These are phyloP conservation scores for Thalia dealbata DNA, from an alignment of 176 grass and related monocot genomes.

Conservation along the genomic window DNA sequence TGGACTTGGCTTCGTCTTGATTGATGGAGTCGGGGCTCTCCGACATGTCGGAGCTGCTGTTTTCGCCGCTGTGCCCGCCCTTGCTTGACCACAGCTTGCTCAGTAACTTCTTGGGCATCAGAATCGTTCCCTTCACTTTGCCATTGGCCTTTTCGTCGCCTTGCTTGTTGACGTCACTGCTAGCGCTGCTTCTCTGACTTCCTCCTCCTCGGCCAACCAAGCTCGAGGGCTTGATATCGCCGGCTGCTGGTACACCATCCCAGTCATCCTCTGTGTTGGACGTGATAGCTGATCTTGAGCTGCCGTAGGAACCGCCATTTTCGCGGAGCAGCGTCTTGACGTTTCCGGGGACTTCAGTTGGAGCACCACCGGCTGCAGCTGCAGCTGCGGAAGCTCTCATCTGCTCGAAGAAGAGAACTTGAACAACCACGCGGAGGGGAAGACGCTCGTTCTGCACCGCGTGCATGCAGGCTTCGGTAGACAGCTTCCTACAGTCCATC, in stretches of 20 bases:
- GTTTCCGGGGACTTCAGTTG: slow-evolving; percentile 28
- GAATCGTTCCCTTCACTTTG: slow-evolving; percentile 43
- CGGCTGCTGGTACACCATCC: slow-evolving; percentile 43
- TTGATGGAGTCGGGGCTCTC: slow-evolving; percentile 72
- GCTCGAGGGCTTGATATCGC: slow-evolving; percentile 47
- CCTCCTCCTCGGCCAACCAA: slow-evolving; percentile 41
- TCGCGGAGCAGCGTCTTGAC: slow-evolving; percentile 54
- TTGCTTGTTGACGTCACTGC: slow-evolving; percentile 43
- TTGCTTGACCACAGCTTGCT: slow-evolving; percentile 94
- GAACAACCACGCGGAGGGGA: slow-evolving; percentile 80
- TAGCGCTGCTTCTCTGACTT: slow-evolving; percentile 64
- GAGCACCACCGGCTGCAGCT: slow-evolving; percentile 16
- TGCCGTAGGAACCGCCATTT: slow-evolving; percentile 73
- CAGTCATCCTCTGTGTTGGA: slow-evolving; percentile 70
- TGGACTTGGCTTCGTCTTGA: slow-evolving; percentile 61
- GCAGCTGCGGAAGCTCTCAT: slow-evolving; percentile 34
- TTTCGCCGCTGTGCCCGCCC: slow-evolving; percentile 34
- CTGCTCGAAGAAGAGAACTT: slow-evolving; percentile 91
- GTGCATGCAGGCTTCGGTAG: slow-evolving; percentile 68
- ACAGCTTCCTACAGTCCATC: slow-evolving; percentile 97
- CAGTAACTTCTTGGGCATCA: slow-evolving; percentile 83
- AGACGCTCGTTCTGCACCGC: slow-evolving; percentile 92
- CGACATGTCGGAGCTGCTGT: slow-evolving; percentile 73
- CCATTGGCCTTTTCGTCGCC: slow-evolving; percentile 29
- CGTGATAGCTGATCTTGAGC: slow-evolving; percentile 78